A percentile compares a stretch with the other conserved stretches of the same genome.
phyloP scores from a whole-genome alignment of 371 early-diverging fungal genomes.

The Mucor ambiguus region DNA sequence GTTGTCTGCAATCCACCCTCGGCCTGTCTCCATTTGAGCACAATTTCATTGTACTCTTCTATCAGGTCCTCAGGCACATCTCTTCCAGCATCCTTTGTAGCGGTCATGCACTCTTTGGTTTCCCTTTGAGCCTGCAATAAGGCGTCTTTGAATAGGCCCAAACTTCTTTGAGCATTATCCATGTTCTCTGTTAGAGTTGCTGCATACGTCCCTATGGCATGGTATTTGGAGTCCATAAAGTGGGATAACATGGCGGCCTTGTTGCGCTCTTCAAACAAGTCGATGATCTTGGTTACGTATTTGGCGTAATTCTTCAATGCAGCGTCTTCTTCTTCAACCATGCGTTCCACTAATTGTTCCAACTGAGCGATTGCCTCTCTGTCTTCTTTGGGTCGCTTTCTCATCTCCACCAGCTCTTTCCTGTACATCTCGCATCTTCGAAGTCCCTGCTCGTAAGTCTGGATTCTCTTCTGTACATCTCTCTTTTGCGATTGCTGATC shows the following conservation, averaged over 20 bases:
- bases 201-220: not conserved
- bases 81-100: constrained; percentile 47
- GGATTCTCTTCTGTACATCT: constrained; percentile 14
- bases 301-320: not conserved
- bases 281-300: not conserved
- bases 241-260: not conserved
- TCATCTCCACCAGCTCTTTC: constrained; percentile 1
- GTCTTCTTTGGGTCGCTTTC: constrained; percentile 13
- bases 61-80: constrained; percentile 46
- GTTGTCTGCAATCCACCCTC: constrained; percentile 30
- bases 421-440: not conserved
- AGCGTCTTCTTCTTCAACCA: not conserved
- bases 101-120: constrained; percentile 27
- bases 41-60: constrained; percentile 53
- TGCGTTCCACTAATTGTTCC: not conserved
- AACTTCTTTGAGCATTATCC: not conserved
- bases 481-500: constrained; percentile 30
- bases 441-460: constrained; percentile 17
- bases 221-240: not conserved
- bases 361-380: not conserved
- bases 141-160: not conserved
- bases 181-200: not conserved
- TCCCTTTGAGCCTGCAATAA: constrained; percentile 11
- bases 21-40: constrained; percentile 36
- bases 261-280: not conserved